Base-by-base conservation (phyloP, 2,329 filamentous ascomycete genomes). In the Orbilia javanica region DNA sequence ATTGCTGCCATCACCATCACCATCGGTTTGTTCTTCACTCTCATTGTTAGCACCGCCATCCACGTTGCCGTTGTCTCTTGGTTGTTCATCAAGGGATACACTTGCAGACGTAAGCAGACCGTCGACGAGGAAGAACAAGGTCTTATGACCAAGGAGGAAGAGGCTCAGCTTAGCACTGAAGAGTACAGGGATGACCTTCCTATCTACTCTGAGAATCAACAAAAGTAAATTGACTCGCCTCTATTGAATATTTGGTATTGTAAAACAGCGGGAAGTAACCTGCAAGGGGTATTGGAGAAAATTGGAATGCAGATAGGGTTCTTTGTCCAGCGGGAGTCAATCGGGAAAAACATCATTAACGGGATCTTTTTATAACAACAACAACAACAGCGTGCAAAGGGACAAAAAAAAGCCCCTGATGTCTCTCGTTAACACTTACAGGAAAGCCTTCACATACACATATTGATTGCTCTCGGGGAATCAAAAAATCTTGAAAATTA, bases 1-100 rank as follows among this genome's bases (percentile, higher is more conserved):
- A 77, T 77, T 34, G 73, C 73, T 44, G 73, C 73, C 31, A 77
- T 77, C 66, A 77, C 73, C 62, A 77, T 77, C 66, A 77, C 73
- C 60, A 71, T 77, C 46, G 73, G 73, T 15, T 52, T 77, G 39
- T 77, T 71, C 73, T 71, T 71, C 62, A 77, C 73, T 18, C 57
- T 77, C 29, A 62, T 77, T 42, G 67, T 77, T 27, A 71, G 73
- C 73, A 77, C 64, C 18, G 11, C 70, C 52, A 44, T 77, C 22
- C 73, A 77, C 60, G 34, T 77, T 39, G 36, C 50, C 27, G 53
- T 77, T 48, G 52, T 70, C 52, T 46, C 66, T 27, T 77, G 73
- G 73, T 42, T 66, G 27, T 77, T 71, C 42, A 44, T 71, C 67
- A 70, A 60, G 52, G 65, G 60, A 50, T 52, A 62, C 20, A 20